phyloP scores from a whole-genome alignment of 805 yeast genomes.

The Osmozyma mogii region DNA sequence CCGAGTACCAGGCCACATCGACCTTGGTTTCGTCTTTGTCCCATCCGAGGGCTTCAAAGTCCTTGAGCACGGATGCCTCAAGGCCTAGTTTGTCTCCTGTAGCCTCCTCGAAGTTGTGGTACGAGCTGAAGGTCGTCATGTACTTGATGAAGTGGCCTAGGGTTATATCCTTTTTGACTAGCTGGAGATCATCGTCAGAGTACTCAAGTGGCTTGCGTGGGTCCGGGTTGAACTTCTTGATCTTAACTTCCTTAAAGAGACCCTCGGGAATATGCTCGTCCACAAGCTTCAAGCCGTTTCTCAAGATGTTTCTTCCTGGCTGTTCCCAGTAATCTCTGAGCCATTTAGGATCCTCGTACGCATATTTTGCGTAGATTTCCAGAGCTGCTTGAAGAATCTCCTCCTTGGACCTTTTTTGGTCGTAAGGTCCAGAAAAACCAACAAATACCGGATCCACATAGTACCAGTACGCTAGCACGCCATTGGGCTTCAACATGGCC shows the following conservation, averaged over 20 bases:
- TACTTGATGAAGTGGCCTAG: slow-evolving; percentile 44
- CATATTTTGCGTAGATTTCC: slow-evolving; percentile 27
- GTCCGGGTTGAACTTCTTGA: slow-evolving; percentile 19
- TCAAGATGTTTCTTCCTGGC: slow-evolving; percentile 61
- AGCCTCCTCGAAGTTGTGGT: slow-evolving; percentile 44
- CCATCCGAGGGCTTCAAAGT: slow-evolving; percentile 43
- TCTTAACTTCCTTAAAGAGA: slow-evolving; percentile 31
- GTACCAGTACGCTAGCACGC: slow-evolving; percentile 14
- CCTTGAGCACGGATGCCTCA: slow-evolving; percentile 21
- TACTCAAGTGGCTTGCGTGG: slow-evolving; percentile 7
- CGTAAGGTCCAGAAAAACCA: slow-evolving; percentile 15
- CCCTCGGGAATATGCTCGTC: slow-evolving; percentile 33
- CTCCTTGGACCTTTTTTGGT: slow-evolving; percentile 6
- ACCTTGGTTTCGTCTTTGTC: slow-evolving; percentile 24
- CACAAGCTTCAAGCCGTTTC: slow-evolving; percentile 36
- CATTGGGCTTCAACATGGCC: slow-evolving; percentile 10
- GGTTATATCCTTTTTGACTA: slow-evolving; percentile 27
- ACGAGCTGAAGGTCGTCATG: slow-evolving; percentile 64
- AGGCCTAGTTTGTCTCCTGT: slow-evolving; percentile 26
- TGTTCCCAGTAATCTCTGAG: slow-evolving; percentile 79
- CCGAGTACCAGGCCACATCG: slow-evolving; percentile 42
- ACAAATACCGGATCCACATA: slow-evolving; percentile 25
- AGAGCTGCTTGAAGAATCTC: slow-evolving; percentile 16
- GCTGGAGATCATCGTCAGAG: slow-evolving; percentile 18
- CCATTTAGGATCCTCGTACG: slow-evolving; percentile 33